Evolutionary conservation across 345 rosid genomes (phyloP).

Genomic region (Lagerstroemia speciosa): DNA sequence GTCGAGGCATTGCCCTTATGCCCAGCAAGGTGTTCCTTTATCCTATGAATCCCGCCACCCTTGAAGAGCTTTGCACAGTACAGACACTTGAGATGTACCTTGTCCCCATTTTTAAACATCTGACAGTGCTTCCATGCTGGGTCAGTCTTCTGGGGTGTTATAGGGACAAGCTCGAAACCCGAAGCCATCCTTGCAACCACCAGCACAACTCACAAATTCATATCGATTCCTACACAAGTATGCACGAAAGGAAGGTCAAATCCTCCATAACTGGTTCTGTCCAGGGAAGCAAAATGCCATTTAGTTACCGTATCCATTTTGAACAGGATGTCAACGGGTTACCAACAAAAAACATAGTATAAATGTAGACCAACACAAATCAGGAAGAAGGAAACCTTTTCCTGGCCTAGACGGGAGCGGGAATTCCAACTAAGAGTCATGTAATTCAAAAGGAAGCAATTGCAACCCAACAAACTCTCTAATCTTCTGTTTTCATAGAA

Average conservation of each 20-base stretch:
- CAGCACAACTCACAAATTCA: not conserved
- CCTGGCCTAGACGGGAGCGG: not conserved
- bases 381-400: not conserved
- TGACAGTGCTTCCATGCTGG: slow-evolving; percentile 94
- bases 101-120: slow-evolving; percentile 64
- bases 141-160: slow-evolving; percentile 75
- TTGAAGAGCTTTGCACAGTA: slow-evolving; percentile 73
- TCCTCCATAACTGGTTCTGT: not conserved
- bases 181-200: slow-evolving; percentile 25
- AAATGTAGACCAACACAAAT: not conserved
- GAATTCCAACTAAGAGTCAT: not conserved
- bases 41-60: slow-evolving; percentile 95
- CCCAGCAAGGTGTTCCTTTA: slow-evolving; percentile 90
- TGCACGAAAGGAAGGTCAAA: not conserved
- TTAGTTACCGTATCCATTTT: not conserved
- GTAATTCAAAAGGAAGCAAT: not conserved
- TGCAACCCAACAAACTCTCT: not conserved
- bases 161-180: slow-evolving; percentile 52
- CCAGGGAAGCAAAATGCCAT: not conserved
- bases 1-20: slow-evolving; percentile 83
- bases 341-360: not conserved
- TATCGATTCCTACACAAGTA: not conserved
- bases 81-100: slow-evolving; percentile 64
- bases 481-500: not conserved
- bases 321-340: not conserved